Evolutionary conservation across 2,329 filamentous ascomycete species (phyloP), one percentile per base, ranked within the genome.

Genomic region (Thielaviopsis ethacetica): DNA sequence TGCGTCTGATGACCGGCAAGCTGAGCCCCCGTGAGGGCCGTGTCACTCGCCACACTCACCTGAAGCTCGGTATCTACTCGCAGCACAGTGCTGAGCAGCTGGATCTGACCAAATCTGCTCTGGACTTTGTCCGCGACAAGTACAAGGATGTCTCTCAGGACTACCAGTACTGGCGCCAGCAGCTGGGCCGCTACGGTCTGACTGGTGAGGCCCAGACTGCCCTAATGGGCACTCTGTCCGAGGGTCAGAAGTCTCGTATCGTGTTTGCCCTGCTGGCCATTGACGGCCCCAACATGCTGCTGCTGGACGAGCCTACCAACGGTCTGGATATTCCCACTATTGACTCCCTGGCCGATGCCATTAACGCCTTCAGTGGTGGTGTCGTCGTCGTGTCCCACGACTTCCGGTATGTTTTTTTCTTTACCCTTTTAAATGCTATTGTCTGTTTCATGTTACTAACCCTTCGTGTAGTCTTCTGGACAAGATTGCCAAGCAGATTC

Each of bases 401-500:
- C 73, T 98, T 98, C 82, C 86, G 90, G 90, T 94, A 82, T 71
- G 84, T 68, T 59, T 6, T 34, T 34, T 34, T 34, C 30, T 34
- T 53, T 9, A n/a, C 21, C 3, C 27, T 10, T 5, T 51, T 51
- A 12, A 13, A 19, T 21, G 26, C 50, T 44, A 34, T 24, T 26
- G 1, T 27, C 12, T 26, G 10, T 30, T 21, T 26, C 3, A n/a
- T 56, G n/a, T 24, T 63, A 54, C 19, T 10, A 47, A 27, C 10
- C 22, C 15, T 22, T 5, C 13, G 4, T 44, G 59, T 60, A 94
- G 91, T 79, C 79, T 98, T 68, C 84, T 98, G 65, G 93, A 98
- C 82, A 96, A 95, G 80, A 97, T 98, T 72, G 93, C 93, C 67
- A 98, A 98, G 81, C 89, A 98, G 73, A 98, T 98, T 73, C 84